Base-by-base conservation (phyloP, 1,284 basidiomycete genomes). In the Inonotus hispidus region DNA sequence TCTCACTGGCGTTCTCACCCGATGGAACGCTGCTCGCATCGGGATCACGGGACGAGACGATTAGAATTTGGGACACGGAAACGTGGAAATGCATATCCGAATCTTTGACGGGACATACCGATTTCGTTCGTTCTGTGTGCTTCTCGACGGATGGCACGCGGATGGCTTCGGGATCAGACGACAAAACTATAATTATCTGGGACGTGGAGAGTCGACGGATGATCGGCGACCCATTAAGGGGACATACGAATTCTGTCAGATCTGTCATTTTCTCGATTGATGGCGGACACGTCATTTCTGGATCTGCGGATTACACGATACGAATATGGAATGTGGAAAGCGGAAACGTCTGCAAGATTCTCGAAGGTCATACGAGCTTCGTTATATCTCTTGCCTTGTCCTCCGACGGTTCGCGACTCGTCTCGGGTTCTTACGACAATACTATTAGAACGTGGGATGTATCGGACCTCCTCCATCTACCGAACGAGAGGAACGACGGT, bases 271-370 rank as follows among this genome's bases (percentile, higher is more conserved):
- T 58, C n/a, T 49, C 56, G 13, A 11, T 27, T 39, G 27, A 53
- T 25, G 46, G 46, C 19, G 11, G 4, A 38, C 25, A 21, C 19
- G 58, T 66, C 14, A 60, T 50, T 19, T 64, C 63, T 41, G 60
- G 39, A 8, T 59, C 57, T n/a, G 39, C 23, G 8, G 65, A 64
- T 43, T n/a, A 41, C 5, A 64, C 61, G 10, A 47, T 64, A 16
- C 56, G 65, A 52, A 45, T 66, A 13, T 66, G 65, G 64, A 49
- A 64, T 38, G 55, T 53, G 32, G 16, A 38, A 25, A 62, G 16
- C 23, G 58, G 61, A 11, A 29, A 10, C 27, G 14, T 13, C 14
- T 5, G 32, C 11, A 5, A 23, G 2, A 35, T 56, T 25, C 43
- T 57, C 4, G 32, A 35, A 7, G 58, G 47, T 5, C 58, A 59